Evolutionary conservation across 1,284 basidiomycete genomes (phyloP).

Genomic region (Cryptococcus sp.): DNA sequence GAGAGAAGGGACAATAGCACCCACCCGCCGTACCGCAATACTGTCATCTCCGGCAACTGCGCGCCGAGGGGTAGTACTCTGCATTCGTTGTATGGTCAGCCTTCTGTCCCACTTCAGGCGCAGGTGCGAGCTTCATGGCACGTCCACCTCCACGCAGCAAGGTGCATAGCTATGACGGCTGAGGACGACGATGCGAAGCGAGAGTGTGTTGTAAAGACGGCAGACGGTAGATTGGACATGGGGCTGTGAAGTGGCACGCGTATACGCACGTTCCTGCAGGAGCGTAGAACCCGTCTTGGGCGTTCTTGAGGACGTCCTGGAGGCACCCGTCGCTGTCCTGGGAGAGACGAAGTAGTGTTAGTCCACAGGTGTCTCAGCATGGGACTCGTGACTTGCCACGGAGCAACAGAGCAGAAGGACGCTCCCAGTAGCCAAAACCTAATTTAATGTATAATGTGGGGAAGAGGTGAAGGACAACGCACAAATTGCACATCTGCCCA

Average conservation of each 20-base stretch:
- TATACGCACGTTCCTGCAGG: constrained; percentile 37
- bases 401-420: no score
- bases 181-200: background rate
- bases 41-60: constrained; percentile 36
- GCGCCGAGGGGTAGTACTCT: constrained; percentile 42
- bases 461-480: constrained; percentile 11
- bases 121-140: no score
- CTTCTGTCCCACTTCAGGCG: no score
- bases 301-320: constrained; percentile 26
- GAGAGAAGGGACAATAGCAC: constrained; percentile 7
- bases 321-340: constrained; percentile 40
- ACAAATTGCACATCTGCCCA: constrained; percentile 41
- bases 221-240: background rate
- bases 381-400: no score
- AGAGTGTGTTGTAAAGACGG: no score
- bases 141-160: background rate
- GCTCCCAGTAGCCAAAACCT: no score
- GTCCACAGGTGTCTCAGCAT: no score
- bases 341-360: background rate
- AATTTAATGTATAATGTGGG: no score
- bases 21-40: constrained; percentile 42
- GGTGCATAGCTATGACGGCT: no score
- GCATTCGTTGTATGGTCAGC: background rate
- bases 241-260: background rate
- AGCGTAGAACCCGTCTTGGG: constrained; percentile 36